A percentile compares a stretch with the other conserved stretches of the same genome.
These are phyloP conservation scores for Coemansia sp. DNA, from an alignment of 192 early-diverging fungal genomes.

Conservation along the genomic window DNA sequence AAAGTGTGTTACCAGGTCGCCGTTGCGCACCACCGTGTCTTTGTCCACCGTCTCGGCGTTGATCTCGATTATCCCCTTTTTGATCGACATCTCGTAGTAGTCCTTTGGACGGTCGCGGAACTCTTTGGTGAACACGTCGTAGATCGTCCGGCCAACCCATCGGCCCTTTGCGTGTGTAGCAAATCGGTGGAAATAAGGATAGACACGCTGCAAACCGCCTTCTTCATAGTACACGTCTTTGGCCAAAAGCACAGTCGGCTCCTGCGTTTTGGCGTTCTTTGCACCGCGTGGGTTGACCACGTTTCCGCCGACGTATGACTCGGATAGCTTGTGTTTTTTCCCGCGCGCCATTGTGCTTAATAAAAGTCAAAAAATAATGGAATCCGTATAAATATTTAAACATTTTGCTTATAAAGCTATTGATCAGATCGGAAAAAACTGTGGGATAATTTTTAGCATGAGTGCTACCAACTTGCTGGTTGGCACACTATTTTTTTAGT, in stretches of 20 bases:
- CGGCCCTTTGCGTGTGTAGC: conserved; percentile 84
- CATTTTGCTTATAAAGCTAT: neutral
- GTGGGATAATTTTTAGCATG: conserved; percentile 5
- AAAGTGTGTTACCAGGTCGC: conserved; percentile 76
- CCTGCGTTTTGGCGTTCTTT: conserved; percentile 8
- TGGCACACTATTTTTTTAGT: neutral
- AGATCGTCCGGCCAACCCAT: conserved; percentile 75
- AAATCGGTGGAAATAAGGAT: conserved; percentile 82
- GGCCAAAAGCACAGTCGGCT: neutral
- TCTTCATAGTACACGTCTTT: conserved; percentile 30
- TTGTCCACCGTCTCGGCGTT: conserved; percentile 60
- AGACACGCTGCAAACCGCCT: conserved; percentile 52
- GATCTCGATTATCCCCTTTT: conserved; percentile 75
- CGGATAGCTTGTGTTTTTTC: conserved; percentile 23
- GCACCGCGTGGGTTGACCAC: conserved; percentile 6
- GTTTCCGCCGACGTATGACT: conserved; percentile 15
- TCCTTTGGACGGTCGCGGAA: conserved; percentile 77
- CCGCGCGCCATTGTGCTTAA: conserved; percentile 1
- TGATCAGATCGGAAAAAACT: neutral
- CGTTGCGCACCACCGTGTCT: conserved; percentile 69
- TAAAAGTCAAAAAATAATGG: neutral
- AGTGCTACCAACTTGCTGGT: no score
- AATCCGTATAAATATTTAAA: neutral
- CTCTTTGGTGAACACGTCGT: conserved; percentile 82
- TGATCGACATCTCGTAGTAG: conserved; percentile 85